Evolutionary conservation across 331 rosid genomes (phyloP).

Genomic region (Erythrophleum ivorense): DNA sequence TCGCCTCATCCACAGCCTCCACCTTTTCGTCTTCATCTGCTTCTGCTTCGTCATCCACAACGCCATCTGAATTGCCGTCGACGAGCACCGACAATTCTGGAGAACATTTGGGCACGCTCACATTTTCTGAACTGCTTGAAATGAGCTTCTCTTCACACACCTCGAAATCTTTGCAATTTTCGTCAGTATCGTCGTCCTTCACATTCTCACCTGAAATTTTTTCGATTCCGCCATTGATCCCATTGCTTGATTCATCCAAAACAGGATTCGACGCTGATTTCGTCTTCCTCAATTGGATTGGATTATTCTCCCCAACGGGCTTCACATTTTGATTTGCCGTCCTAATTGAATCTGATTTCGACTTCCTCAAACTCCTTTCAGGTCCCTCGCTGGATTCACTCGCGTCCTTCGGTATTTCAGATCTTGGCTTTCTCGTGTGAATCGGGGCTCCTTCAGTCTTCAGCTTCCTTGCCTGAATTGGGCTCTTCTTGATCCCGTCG

Average conservation of each 20-base stretch:
- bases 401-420: conserved; percentile 38
- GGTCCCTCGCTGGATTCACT: conserved; percentile 36
- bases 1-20: conserved; percentile 35
- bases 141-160: conserved; percentile 68
- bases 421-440: conserved; percentile 60
- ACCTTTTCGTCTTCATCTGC: conserved; percentile 39
- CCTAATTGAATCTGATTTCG: conserved; percentile 54
- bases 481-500: conserved; percentile 61
- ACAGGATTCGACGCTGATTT: conserved; percentile 44
- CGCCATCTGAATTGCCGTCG: conserved; percentile 31
- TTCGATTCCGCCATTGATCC: conserved; percentile 45
- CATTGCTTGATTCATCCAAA: conserved; percentile 44
- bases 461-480: conserved; percentile 55
- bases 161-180: conserved; percentile 61
- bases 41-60: conserved; percentile 3
- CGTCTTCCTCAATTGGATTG: conserved; percentile 46
- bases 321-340: conserved; percentile 1
- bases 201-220: conserved; percentile 42
- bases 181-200: conserved; percentile 44
- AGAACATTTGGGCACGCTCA: conserved; percentile 38
- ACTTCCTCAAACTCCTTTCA: conserved; percentile 53
- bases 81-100: conserved; percentile 36
- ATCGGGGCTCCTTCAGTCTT: conserved; percentile 53
- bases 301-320: conserved; percentile 32
- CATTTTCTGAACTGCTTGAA: conserved; percentile 46